Percentiles rank a stretch among this genome's conserved stretches.
phyloP scores from a whole-genome alignment of 2,329 filamentous ascomycete species.

The Dryadomyces quercivorus region DNA sequence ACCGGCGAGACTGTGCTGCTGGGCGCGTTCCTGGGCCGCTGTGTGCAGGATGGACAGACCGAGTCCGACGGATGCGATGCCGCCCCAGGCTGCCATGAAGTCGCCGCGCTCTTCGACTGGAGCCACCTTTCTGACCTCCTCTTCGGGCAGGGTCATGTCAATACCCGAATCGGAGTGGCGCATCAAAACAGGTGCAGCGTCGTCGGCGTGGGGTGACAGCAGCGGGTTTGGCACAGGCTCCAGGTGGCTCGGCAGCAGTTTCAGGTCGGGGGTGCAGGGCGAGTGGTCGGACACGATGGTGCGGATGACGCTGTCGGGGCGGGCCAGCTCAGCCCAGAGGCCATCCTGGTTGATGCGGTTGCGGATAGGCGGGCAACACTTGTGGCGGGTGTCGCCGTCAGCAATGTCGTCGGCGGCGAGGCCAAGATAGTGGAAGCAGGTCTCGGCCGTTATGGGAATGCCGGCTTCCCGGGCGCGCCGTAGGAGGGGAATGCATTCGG shows the following conservation, averaged over 20 bases:
- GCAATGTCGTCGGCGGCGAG: slow-evolving; percentile 71
- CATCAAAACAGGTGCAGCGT: slow-evolving; percentile 19
- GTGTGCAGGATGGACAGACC: slow-evolving; percentile 87
- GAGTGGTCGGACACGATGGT: slow-evolving; percentile 94
- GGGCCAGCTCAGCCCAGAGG: slow-evolving; percentile 72
- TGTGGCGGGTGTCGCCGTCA: slow-evolving; percentile 81
- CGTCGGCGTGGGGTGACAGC: slow-evolving; percentile 11
- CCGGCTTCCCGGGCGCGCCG: slow-evolving; percentile 59
- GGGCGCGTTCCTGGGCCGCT: slow-evolving; percentile 47
- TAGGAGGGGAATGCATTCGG: slow-evolving; percentile 73
- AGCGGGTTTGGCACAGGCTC: slow-evolving; percentile 15
- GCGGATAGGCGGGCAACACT: slow-evolving; percentile 89
- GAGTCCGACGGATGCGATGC: slow-evolving; percentile 86
- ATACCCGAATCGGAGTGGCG: slow-evolving; percentile 40
- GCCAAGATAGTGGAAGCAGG: slow-evolving; percentile 89
- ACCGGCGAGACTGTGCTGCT: slow-evolving; percentile 4
- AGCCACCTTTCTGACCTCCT: slow-evolving; percentile 15
- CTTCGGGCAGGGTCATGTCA: slow-evolving; percentile 28
- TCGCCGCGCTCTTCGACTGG: slow-evolving; percentile 43
- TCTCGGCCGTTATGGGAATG: slow-evolving; percentile 83
- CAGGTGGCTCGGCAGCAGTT: slow-evolving; percentile 65
- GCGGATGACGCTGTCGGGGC: slow-evolving; percentile 64
- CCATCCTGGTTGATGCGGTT: slow-evolving; percentile 68
- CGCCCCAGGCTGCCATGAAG: slow-evolving; percentile 95
- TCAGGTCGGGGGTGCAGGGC: slow-evolving; percentile 89